Percentiles rank a stretch among this genome's conserved stretches.
Evolutionary conservation across 208 protist genomes (phyloP).

Genomic region (Leishmania turanica): DNA sequence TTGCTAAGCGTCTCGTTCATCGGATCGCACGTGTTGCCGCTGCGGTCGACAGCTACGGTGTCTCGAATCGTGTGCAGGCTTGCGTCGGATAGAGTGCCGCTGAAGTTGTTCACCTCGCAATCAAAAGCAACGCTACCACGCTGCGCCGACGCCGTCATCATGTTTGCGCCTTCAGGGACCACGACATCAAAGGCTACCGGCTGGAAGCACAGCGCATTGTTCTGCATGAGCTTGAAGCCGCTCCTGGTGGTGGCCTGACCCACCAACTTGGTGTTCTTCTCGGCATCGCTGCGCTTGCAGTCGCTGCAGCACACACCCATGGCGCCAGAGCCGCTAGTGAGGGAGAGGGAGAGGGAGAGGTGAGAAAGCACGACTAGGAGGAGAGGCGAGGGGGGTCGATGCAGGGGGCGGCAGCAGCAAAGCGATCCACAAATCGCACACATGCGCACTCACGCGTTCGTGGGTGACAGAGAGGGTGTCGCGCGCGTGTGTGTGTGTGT

Average conservation of each 20-base stretch:
- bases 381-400: background rate
- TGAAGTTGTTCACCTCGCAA: constrained; percentile 18
- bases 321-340: background rate
- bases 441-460: background rate
- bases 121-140: background rate
- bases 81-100: constrained; percentile 40
- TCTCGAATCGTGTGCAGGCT: constrained; percentile 69
- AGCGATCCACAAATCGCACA: background rate
- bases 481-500: background rate
- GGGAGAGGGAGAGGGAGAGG: background rate
- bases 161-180: constrained; percentile 28
- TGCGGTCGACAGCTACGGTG: constrained; percentile 26
- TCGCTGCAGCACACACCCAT: constrained; percentile 12
- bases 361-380: background rate
- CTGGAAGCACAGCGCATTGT: constrained; percentile 8
- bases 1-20: constrained; percentile 34
- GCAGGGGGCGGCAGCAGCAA: background rate
- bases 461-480: background rate
- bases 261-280: constrained; percentile 5
- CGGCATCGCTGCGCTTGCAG: background rate
- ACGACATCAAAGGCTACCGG: constrained; percentile 64
- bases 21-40: constrained; percentile 11
- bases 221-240: constrained; percentile 9
- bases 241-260: background rate
- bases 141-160: background rate